Evolutionary conservation across 2,329 filamentous ascomycete genomes (phyloP).

Genomic region (Dactylellina drechsleri): DNA sequence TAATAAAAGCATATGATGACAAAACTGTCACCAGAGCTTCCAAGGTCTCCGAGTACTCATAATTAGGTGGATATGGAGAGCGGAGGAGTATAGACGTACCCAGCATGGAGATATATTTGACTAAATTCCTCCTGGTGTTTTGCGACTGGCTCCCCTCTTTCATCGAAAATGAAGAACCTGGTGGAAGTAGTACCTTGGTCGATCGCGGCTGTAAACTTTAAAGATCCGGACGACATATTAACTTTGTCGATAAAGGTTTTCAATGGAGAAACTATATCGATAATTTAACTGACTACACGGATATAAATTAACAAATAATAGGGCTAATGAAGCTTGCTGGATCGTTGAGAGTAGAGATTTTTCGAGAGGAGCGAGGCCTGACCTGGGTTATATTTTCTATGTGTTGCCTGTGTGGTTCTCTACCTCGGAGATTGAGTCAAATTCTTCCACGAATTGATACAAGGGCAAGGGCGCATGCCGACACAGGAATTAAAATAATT

Average conservation of each 20-base stretch:
- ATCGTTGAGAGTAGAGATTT: too few species aligned
- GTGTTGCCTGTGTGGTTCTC: conserved; percentile 33
- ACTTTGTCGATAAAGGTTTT: neutral
- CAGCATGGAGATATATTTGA: conserved; percentile 84
- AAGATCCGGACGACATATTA: conserved; percentile 59
- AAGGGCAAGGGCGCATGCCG: neutral
- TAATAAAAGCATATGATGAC: neutral
- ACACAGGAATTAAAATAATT: neutral
- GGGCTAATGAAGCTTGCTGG: neutral
- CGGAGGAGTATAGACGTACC: conserved; percentile 67
- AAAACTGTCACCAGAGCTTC: neutral
- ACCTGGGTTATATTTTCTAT: neutral
- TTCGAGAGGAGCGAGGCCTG: too few species aligned
- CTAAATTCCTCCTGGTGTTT: conserved; percentile 87
- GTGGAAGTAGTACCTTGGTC: conserved; percentile 92
- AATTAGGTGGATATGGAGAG: neutral
- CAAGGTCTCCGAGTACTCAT: neutral
- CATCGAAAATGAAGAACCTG: conserved; percentile 89
- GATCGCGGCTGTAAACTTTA: conserved; percentile 82
- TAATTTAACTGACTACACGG: too few species aligned
- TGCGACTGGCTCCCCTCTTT: conserved; percentile 78
- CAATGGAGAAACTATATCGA: too few species aligned
- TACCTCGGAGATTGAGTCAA: conserved; percentile 41
- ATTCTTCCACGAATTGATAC: conserved; percentile 51
- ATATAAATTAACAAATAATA: neutral